These are phyloP conservation scores for Linnemannia exigua DNA, from an alignment of 192 early-diverging fungal genomes.

Conservation along the genomic window DNA sequence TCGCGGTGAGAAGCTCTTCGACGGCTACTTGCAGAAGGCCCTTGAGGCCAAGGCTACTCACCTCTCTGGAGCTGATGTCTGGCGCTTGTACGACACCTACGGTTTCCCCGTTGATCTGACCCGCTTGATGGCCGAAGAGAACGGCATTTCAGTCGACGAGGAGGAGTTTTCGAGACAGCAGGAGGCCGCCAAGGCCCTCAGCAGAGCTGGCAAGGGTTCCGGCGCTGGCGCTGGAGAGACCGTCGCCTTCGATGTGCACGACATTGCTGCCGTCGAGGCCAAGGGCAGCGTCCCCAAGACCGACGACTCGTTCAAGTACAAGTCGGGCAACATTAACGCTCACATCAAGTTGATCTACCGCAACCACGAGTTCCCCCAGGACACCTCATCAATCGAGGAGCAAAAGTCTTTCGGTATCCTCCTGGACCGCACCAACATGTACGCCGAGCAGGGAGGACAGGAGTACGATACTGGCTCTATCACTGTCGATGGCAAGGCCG, in stretches of 20 bases:
- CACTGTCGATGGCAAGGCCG: constrained; percentile 85
- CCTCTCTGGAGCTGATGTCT: constrained; percentile 91
- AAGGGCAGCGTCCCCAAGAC: constrained; percentile 80
- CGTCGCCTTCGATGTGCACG: constrained; percentile 93
- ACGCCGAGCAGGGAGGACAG: constrained; percentile 98
- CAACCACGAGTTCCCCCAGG: constrained; percentile 62
- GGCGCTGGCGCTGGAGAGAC: constrained; percentile 66
- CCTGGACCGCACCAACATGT: constrained; percentile 97
- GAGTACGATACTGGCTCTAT: constrained; percentile 92
- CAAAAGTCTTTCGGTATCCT: constrained; percentile 85
- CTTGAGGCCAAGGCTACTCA: constrained; percentile 71
- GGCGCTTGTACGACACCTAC: constrained; percentile 99
- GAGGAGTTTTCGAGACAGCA: constrained; percentile 84
- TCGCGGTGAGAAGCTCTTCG: constrained; percentile 96
- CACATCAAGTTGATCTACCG: constrained; percentile 86
- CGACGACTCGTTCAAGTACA: constrained; percentile 90
- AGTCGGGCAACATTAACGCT: constrained; percentile 76
- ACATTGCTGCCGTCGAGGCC: constrained; percentile 88
- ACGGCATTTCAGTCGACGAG: constrained; percentile 88
- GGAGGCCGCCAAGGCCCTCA: constrained; percentile 82
- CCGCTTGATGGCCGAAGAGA: constrained; percentile 98
- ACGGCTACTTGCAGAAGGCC: constrained; percentile 76
- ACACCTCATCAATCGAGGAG: constrained; percentile 67
- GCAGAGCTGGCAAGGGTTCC: constrained; percentile 67
- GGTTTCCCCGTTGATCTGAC: constrained; percentile 99